Conservation (phyloP, 179 eudicot genomes). For the Gypsophila paniculata region DNA sequence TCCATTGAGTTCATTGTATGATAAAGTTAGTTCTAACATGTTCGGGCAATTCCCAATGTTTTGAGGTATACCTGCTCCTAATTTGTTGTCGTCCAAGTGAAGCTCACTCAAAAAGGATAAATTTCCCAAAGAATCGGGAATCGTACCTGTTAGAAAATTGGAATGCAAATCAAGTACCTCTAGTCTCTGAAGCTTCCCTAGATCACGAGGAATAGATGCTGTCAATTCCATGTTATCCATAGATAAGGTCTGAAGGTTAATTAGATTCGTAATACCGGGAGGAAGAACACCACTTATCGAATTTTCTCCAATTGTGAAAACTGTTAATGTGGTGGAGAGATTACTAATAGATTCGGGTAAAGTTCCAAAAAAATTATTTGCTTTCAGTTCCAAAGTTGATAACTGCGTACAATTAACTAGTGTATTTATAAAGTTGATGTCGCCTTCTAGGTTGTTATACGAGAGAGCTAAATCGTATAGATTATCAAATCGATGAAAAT, state of each 20-base stretch:
- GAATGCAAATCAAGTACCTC: background rate
- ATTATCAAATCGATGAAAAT: background rate
- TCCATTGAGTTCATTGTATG: slow-evolving; percentile 17
- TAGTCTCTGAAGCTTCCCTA: slow-evolving; percentile 15
- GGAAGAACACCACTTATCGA: slow-evolving; percentile 18
- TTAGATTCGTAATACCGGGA: slow-evolving; percentile 12
- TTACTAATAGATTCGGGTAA: slow-evolving; percentile 3
- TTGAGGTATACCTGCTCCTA: slow-evolving; percentile 20
- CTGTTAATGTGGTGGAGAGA: background rate
- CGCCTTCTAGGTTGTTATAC: slow-evolving; percentile 9
- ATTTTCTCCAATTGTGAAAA: background rate
- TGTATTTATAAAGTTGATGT: slow-evolving; percentile 18
- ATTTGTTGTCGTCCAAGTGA: background rate
- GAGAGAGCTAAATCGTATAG: background rate
- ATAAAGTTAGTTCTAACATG: background rate
- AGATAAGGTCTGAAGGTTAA: background rate
- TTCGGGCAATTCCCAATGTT: slow-evolving; percentile 15
- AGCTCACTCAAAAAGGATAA: slow-evolving; percentile 12
- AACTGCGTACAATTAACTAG: slow-evolving; percentile 18
- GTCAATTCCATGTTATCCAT: background rate
- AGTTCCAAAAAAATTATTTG: slow-evolving; percentile 9
- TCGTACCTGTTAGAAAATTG: slow-evolving; percentile 18
- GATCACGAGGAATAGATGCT: slow-evolving; percentile 8
- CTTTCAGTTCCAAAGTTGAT: background rate
- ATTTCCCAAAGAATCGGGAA: slow-evolving; percentile 20